Evolutionary conservation across 2,329 filamentous ascomycete species (phyloP).

Genomic region (Stachybotrys echinatus): DNA sequence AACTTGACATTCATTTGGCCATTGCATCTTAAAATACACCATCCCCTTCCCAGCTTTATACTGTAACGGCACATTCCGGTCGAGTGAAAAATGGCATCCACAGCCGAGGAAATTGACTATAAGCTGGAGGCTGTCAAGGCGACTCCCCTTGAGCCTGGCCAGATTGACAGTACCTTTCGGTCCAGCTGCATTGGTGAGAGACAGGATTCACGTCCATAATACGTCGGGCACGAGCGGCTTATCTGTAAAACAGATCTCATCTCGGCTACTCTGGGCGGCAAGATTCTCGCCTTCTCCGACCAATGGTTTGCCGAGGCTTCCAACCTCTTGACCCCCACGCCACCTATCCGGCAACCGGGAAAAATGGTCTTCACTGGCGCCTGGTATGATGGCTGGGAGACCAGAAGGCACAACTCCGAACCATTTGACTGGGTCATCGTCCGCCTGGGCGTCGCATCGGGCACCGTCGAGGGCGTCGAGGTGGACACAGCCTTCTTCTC

Average conservation of each 20-base stretch:
- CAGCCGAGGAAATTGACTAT: conserved; percentile 45
- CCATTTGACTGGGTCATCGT: conserved; percentile 64
- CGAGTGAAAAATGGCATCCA: conserved; percentile 22
- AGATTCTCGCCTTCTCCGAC: conserved; percentile 60
- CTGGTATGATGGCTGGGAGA: conserved; percentile 70
- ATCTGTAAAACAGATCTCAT: conserved; percentile 44
- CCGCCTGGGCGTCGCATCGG: conserved; percentile 63
- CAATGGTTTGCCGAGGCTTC: conserved; percentile 64
- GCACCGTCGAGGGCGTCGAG: conserved; percentile 68
- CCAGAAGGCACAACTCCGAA: conserved; percentile 58
- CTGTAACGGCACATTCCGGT: not conserved
- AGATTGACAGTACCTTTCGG: conserved; percentile 58
- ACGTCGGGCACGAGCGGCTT: not conserved
- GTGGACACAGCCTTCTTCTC: conserved; percentile 78
- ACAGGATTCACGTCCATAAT: conserved; percentile 5
- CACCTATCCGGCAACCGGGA: conserved; percentile 57
- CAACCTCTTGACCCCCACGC: conserved; percentile 59
- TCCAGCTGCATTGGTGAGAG: conserved; percentile 55
- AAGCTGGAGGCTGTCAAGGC: conserved; percentile 49
- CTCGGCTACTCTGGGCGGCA: conserved; percentile 56
- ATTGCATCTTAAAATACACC: not conserved
- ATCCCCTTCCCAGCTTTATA: not conserved
- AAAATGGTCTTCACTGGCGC: conserved; percentile 66
- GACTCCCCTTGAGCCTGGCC: conserved; percentile 41
- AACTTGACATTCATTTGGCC: too few relatives aligned